Conservation (phyloP, 2,329 filamentous ascomycete species). For the Aureobasidium sp. region DNA sequence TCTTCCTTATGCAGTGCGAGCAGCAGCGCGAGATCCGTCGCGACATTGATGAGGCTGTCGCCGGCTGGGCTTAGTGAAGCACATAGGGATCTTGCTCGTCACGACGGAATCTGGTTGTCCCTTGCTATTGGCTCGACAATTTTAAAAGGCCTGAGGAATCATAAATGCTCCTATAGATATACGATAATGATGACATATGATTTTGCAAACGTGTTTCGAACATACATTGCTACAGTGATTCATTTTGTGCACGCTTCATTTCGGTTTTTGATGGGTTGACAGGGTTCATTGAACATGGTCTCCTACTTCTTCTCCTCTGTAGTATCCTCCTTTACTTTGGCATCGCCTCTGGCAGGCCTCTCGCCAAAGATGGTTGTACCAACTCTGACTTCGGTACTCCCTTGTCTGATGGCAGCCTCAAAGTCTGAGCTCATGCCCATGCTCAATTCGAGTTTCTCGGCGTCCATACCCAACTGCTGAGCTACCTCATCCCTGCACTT, state of each 20-base stretch:
- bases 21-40: conserved; percentile 76
- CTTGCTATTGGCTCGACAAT: not conserved
- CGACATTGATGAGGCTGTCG: conserved; percentile 58
- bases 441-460: conserved; percentile 69
- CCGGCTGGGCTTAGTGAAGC: conserved; percentile 26
- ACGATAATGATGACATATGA: not conserved
- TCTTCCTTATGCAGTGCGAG: conserved; percentile 90
- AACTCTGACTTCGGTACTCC: conserved; percentile 82
- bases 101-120: too few relatives aligned
- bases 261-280: not conserved
- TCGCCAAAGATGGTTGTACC: conserved; percentile 91
- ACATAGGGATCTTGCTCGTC: not conserved
- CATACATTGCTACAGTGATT: not conserved
- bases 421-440: conserved; percentile 98
- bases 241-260: too few relatives aligned
- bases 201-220: not conserved
- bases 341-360: conserved; percentile 71
- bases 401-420: conserved; percentile 74
- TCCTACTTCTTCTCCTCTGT: conserved; percentile 19
- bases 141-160: not conserved
- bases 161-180: not conserved
- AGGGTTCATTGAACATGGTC: not conserved
- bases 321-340: conserved; percentile 49
- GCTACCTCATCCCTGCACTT: conserved; percentile 65
- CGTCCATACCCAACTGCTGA: conserved; percentile 49